Percentiles rank a stretch among this genome's conserved stretches.
Evolutionary conservation across 805 yeast species (phyloP).

Genomic region (Candida montana): DNA sequence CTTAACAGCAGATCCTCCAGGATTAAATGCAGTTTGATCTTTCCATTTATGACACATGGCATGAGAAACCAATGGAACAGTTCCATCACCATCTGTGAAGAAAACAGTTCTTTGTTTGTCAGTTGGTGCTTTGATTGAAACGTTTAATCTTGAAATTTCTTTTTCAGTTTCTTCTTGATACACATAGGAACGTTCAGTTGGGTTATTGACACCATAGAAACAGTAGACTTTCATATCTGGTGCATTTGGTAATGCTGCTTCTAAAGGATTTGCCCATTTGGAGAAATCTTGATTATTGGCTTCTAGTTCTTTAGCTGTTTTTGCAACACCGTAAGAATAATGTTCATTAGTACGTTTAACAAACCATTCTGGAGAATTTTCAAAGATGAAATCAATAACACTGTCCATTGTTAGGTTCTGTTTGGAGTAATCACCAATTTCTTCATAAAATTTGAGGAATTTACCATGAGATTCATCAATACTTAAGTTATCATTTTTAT

Average conservation of each 20-base stretch:
- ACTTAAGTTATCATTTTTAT: slow-evolving; percentile 11
- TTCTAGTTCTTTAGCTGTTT: slow-evolving; percentile 49
- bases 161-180: slow-evolving; percentile 67
- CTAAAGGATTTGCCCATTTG: slow-evolving; percentile 94
- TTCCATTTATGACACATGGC: slow-evolving; percentile 91
- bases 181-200: slow-evolving; percentile 89
- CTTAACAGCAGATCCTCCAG: slow-evolving; percentile 66
- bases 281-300: slow-evolving; percentile 64
- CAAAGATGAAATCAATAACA: slow-evolving; percentile 60
- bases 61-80: slow-evolving; percentile 83
- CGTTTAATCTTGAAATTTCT: slow-evolving; percentile 47
- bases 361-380: slow-evolving; percentile 75
- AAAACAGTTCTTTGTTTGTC: slow-evolving; percentile 58
- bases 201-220: slow-evolving; percentile 94
- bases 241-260: slow-evolving; percentile 86
- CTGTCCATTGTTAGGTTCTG: slow-evolving; percentile 59
- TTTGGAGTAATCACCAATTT: slow-evolving; percentile 37
- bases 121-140: slow-evolving; percentile 64
- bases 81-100: slow-evolving; percentile 94
- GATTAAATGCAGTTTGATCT: slow-evolving; percentile 66
- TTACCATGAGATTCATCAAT: slow-evolving; percentile 49
- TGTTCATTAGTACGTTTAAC: slow-evolving; percentile 55
- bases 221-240: slow-evolving; percentile 87
- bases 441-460: slow-evolving; percentile 60
- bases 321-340: slow-evolving; percentile 77